Conservation (phyloP, 345 rosid genomes). For the Chamaenerion angustifolium region DNA sequence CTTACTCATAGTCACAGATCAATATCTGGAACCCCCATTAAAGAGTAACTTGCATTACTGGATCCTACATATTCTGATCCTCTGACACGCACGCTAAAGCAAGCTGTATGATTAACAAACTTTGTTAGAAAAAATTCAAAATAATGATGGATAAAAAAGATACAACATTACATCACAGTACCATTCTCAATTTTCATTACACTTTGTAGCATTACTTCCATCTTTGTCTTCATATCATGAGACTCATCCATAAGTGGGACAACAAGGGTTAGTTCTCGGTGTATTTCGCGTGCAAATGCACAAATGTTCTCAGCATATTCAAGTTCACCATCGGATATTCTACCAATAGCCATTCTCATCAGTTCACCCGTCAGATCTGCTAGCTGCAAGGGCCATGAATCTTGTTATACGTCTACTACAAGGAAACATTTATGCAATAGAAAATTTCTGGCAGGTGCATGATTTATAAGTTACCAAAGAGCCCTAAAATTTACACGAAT, state of each 20-base stretch:
- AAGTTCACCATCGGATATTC: conserved; percentile 79
- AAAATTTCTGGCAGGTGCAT: too few relatives aligned
- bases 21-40: conserved; percentile 35
- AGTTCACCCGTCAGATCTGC: conserved; percentile 97
- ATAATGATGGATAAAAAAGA: neutral
- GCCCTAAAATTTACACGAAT: too few relatives aligned
- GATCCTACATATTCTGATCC: conserved; percentile 74
- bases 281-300: conserved; percentile 60
- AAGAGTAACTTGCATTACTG: conserved; percentile 31
- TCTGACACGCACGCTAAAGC: conserved; percentile 77
- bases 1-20: conserved; percentile 28
- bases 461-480: too few relatives aligned
- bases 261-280: conserved; percentile 59
- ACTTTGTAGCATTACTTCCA: conserved; percentile 89
- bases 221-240: conserved; percentile 77
- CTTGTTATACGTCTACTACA: neutral
- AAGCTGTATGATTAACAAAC: conserved; percentile 35
- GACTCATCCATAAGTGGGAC: conserved; percentile 80
- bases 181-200: conserved; percentile 89
- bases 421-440: neutral
- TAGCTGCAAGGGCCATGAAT: conserved; percentile 27
- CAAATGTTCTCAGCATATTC: conserved; percentile 74
- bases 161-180: conserved; percentile 6
- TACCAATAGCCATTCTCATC: conserved; percentile 89
- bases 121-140: neutral